These are phyloP conservation scores for Schoenoplectus triqueter DNA, from an alignment of 202 grass and related monocot species.

Conservation along the genomic window DNA sequence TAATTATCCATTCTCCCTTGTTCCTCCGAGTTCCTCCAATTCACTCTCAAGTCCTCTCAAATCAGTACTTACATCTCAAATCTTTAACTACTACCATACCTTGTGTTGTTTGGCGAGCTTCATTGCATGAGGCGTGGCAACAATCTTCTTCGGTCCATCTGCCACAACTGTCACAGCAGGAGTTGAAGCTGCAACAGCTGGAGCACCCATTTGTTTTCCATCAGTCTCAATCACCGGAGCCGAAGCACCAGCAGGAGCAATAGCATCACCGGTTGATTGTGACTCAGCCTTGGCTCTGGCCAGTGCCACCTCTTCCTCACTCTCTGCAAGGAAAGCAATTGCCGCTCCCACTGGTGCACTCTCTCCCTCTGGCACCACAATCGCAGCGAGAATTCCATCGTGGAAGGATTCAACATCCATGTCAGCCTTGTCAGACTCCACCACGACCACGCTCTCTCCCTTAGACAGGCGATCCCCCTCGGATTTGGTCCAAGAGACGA, in stretches of 20 bases:
- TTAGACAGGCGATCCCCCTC: slow-evolving; percentile 82
- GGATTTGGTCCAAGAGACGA: slow-evolving; percentile 76
- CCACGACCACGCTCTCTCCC: slow-evolving; percentile 86
- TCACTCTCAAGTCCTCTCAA: neutral
- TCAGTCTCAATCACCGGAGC: neutral
- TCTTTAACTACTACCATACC: slow-evolving; percentile 2
- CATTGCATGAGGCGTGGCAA: slow-evolving; percentile 72
- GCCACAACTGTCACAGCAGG: slow-evolving; percentile 10
- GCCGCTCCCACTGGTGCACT: slow-evolving; percentile 69
- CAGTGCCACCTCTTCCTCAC: slow-evolving; percentile 74
- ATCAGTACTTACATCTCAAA: neutral
- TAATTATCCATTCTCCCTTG: neutral
- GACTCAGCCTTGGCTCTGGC: slow-evolving; percentile 51
- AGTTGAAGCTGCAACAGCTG: neutral
- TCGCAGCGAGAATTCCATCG: slow-evolving; percentile 75
- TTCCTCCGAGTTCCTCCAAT: slow-evolving; percentile 13
- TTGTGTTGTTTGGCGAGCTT: slow-evolving; percentile 84
- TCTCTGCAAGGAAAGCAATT: slow-evolving; percentile 87
- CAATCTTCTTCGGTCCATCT: slow-evolving; percentile 47
- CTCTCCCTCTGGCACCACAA: slow-evolving; percentile 66
- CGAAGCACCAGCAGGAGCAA: neutral
- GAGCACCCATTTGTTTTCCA: slow-evolving; percentile 23
- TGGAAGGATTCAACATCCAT: slow-evolving; percentile 98
- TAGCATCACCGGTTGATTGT: neutral
- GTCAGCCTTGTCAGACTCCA: slow-evolving; percentile 92